phyloP scores from a whole-genome alignment of 2,329 filamentous ascomycete species.

The Eutypella sp. region DNA sequence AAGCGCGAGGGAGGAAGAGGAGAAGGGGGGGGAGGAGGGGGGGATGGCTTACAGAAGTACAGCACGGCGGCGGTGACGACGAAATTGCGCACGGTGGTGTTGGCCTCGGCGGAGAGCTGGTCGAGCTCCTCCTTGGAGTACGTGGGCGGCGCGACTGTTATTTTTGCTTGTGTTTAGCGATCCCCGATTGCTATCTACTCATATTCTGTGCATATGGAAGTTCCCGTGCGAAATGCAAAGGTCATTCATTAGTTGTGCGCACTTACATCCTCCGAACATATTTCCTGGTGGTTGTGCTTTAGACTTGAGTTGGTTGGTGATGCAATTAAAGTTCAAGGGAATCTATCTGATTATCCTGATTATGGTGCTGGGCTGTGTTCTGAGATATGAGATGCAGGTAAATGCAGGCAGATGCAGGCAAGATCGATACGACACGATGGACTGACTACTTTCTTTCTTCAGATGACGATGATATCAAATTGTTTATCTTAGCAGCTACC shows the following conservation, averaged over 20 bases:
- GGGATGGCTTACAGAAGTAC: slow-evolving; percentile 64
- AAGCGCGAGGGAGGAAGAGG: not conserved
- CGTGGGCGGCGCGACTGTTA: slow-evolving; percentile 51
- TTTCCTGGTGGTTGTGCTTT: too few relatives aligned
- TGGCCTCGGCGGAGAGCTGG: slow-evolving; percentile 63
- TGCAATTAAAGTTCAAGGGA: too few relatives aligned
- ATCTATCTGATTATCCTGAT: too few relatives aligned
- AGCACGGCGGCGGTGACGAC: slow-evolving; percentile 61
- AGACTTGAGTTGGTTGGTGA: too few relatives aligned
- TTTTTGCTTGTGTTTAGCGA: not conserved
- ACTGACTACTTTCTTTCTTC: too few relatives aligned
- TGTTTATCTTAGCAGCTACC: too few relatives aligned
- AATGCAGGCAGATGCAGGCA: too few relatives aligned
- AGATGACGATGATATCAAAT: too few relatives aligned
- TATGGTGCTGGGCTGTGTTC: too few relatives aligned
- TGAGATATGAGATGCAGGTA: too few relatives aligned
- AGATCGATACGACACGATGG: too few relatives aligned
- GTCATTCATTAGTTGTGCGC: not conserved
- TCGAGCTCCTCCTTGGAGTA: slow-evolving; percentile 66
- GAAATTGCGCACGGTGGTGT: slow-evolving; percentile 62
- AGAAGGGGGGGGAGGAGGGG: not conserved
- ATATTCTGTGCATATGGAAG: not conserved
- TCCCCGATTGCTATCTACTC: not conserved
- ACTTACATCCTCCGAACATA: slow-evolving; percentile 25
- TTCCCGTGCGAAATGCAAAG: not conserved